Evolutionary conservation across 1,284 basidiomycete species (phyloP).

Genomic region (Rhodofomes roseus): DNA sequence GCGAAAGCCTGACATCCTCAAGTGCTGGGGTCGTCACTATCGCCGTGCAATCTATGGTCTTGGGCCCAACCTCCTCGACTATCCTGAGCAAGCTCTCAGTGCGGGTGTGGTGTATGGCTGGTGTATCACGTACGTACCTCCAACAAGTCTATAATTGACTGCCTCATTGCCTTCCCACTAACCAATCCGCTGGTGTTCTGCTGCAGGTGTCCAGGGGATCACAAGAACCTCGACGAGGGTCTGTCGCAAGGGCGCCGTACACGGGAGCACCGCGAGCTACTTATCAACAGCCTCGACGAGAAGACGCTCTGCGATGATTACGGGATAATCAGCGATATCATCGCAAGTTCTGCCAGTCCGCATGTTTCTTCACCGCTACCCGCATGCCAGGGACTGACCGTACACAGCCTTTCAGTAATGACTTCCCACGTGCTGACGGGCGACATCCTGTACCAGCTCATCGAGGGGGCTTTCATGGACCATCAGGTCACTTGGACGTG

Average conservation of each 20-base stretch:
- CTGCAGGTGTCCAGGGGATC: not conserved
- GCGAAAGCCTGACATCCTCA: constrained; percentile 2
- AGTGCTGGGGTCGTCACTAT: constrained; percentile 2
- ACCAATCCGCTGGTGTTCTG: not conserved
- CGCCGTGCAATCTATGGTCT: constrained; percentile 9
- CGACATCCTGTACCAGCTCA: constrained; percentile 11
- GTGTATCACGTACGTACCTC: constrained; percentile 11
- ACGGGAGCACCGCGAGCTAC: not conserved
- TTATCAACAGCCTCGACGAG: not conserved
- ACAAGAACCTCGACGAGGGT: not conserved
- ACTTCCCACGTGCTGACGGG: constrained; percentile 9
- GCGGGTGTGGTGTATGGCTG: constrained; percentile 10
- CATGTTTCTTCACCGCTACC: not conserved
- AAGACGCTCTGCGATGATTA: constrained; percentile 5
- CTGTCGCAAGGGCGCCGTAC: not conserved
- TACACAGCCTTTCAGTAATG: constrained; percentile 4
- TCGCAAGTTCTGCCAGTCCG: not conserved
- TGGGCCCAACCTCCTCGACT: constrained; percentile 10
- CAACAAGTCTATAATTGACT: not conserved
- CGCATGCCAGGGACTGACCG: not conserved
- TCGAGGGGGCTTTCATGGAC: constrained; percentile 19
- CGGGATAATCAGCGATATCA: constrained; percentile 2
- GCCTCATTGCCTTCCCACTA: not conserved
- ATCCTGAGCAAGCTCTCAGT: constrained; percentile 11
- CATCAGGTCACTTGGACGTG: constrained; percentile 25